Conservation (phyloP, 192 early-diverging fungal genomes). For the Tieghemiomyces parasiticus region DNA sequence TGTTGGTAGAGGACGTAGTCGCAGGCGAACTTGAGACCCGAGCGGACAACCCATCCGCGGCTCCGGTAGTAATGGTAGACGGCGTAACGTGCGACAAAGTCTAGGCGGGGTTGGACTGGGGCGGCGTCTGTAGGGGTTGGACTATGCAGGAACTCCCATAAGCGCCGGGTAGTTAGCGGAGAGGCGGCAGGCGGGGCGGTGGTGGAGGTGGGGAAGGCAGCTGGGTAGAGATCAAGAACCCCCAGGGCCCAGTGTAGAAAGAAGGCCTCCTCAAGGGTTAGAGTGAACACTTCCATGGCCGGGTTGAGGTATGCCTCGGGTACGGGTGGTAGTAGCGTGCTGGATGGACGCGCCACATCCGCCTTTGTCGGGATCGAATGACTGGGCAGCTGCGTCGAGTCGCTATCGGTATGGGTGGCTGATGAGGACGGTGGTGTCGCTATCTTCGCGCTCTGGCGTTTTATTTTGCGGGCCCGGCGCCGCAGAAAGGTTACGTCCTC, state of each 20-base stretch:
- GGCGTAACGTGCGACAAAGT: conserved; percentile 50
- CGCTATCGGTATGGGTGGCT: conserved; percentile 1
- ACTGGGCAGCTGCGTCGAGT: too few species aligned
- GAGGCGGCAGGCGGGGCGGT: too few species aligned
- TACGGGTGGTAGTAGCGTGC: too few species aligned
- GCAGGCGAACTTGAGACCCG: conserved; percentile 72
- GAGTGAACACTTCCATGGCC: conserved; percentile 44
- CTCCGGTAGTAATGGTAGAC: conserved; percentile 74
- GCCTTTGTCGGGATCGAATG: too few species aligned
- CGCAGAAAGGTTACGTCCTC: conserved; percentile 5
- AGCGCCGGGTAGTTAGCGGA: too few species aligned
- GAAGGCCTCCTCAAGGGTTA: conserved; percentile 56
- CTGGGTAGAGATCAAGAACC: conserved; percentile 29
- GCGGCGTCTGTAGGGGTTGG: too few species aligned
- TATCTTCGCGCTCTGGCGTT: not conserved
- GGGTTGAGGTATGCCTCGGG: too few species aligned
- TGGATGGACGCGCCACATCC: too few species aligned
- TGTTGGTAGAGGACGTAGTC: conserved; percentile 42
- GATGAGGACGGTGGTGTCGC: not conserved
- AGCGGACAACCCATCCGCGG: conserved; percentile 67
- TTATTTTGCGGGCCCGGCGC: conserved; percentile 1
- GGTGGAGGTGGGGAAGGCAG: too few species aligned
- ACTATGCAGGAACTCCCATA: too few species aligned
- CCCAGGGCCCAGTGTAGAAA: conserved; percentile 49
- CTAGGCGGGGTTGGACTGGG: too few species aligned